Conservation (phyloP, 2,329 filamentous ascomycete genomes). For the Penicillium frequentans region DNA sequence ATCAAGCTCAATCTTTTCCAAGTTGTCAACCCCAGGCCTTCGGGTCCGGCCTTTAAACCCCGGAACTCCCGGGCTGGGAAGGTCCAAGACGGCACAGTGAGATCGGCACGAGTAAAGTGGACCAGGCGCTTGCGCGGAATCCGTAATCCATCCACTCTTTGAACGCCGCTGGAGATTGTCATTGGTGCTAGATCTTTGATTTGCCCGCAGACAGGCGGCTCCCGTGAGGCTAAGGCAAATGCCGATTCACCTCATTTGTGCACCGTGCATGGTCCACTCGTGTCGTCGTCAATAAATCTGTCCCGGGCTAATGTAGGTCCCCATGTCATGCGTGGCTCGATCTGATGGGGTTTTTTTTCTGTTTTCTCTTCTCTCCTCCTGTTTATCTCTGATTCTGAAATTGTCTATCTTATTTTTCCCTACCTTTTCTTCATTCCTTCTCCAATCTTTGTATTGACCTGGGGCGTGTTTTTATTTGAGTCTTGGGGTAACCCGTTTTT, state of each 20-base stretch:
- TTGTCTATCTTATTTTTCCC: neutral
- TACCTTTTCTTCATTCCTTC: neutral
- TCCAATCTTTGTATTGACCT: neutral
- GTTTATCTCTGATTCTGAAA: neutral
- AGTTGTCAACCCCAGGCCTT: neutral
- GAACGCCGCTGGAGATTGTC: neutral
- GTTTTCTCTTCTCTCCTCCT: neutral
- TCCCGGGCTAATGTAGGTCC: slow-evolving; percentile 2
- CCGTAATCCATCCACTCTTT: neutral
- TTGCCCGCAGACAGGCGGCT: slow-evolving; percentile 3
- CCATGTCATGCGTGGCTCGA: slow-evolving; percentile 2
- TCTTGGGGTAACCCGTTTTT: neutral
- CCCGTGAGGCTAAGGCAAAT: slow-evolving; percentile 6
- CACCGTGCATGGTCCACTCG: neutral
- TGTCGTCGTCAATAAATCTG: slow-evolving; percentile 5
- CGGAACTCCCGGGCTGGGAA: neutral
- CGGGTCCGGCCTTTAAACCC: neutral
- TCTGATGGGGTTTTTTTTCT: neutral
- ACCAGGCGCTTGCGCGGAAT: slow-evolving; percentile 12
- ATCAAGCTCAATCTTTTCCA: neutral
- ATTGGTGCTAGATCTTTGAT: slow-evolving; percentile 4
- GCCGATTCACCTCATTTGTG: slow-evolving; percentile 4
- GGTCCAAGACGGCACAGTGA: neutral
- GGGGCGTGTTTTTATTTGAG: neutral
- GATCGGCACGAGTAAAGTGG: slow-evolving; percentile 3